Percentiles rank a stretch among this genome's conserved stretches.
Evolutionary conservation across 2,329 filamentous ascomycete genomes (phyloP).

Genomic region (Colletotrichum somersetense): DNA sequence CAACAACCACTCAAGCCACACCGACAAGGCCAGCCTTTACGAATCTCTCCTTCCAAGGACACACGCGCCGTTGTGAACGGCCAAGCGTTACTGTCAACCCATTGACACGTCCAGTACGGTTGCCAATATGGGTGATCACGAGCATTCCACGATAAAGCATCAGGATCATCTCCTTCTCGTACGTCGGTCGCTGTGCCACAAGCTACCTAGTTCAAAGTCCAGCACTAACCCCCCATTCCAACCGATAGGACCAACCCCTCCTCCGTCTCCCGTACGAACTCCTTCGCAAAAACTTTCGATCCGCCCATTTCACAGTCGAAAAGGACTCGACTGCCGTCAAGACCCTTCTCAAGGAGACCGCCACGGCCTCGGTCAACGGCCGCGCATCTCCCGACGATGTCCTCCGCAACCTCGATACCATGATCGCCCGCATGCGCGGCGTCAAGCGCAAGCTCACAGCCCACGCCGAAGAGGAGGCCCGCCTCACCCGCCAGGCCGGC

Average conservation of each 20-base stretch:
- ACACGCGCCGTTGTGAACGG: not conserved
- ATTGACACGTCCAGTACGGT: slow-evolving; percentile 2
- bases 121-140: slow-evolving; percentile 68
- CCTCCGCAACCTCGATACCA: slow-evolving; percentile 84
- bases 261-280: slow-evolving; percentile 94
- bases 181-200: slow-evolving; percentile 43
- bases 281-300: slow-evolving; percentile 93
- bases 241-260: slow-evolving; percentile 86
- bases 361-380: slow-evolving; percentile 75
- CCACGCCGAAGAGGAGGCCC: slow-evolving; percentile 83
- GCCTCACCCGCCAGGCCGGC: slow-evolving; percentile 79
- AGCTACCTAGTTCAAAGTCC: not conserved
- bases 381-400: slow-evolving; percentile 75
- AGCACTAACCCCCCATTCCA: slow-evolving; percentile 27
- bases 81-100: not conserved
- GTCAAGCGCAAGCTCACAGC: slow-evolving; percentile 88
- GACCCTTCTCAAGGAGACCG: slow-evolving; percentile 71
- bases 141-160: slow-evolving; percentile 77
- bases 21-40: slow-evolving; percentile 1
- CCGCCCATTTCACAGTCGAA: slow-evolving; percentile 81
- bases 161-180: slow-evolving; percentile 82
- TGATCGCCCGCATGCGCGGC: slow-evolving; percentile 86
- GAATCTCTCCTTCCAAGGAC: slow-evolving; percentile 10
- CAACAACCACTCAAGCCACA: slow-evolving; percentile 20
- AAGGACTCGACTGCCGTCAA: slow-evolving; percentile 75